Evolutionary conservation across 441 rosid species (phyloP).

Genomic region (Francoa sonchifolia): DNA sequence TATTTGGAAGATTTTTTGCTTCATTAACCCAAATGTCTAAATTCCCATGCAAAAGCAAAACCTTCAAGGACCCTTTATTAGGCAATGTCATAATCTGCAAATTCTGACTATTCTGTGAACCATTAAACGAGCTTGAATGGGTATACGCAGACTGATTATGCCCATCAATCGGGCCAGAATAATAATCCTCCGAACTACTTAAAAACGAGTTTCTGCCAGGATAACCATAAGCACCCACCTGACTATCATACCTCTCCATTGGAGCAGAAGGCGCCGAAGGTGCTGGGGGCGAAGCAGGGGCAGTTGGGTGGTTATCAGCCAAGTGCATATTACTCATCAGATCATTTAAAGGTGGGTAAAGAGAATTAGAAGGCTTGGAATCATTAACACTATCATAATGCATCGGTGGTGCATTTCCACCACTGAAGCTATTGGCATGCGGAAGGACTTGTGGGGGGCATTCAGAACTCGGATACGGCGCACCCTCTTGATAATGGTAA

Average conservation of each 20-base stretch:
- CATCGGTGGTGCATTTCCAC: background rate
- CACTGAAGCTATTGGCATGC: slow-evolving; percentile 21
- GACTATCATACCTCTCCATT: slow-evolving; percentile 22
- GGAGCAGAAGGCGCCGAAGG: slow-evolving; percentile 25
- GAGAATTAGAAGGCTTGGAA: slow-evolving; percentile 9
- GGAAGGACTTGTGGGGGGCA: slow-evolving; percentile 23
- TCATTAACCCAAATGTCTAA: slow-evolving; percentile 53
- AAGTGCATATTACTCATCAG: slow-evolving; percentile 29
- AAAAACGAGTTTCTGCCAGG: slow-evolving; percentile 51
- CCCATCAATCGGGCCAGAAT: too few species aligned
- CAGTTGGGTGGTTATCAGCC: slow-evolving; percentile 22
- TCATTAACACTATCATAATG: slow-evolving; percentile 2
- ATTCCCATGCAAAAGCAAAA: slow-evolving; percentile 40
- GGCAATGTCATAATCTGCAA: slow-evolving; percentile 34
- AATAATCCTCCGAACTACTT: slow-evolving; percentile 31
- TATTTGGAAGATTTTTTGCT: slow-evolving; percentile 50
- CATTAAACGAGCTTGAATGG: slow-evolving; percentile 28
- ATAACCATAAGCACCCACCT: slow-evolving; percentile 37
- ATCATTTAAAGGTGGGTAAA: slow-evolving; percentile 53
- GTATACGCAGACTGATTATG: slow-evolving; percentile 14
- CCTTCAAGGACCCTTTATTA: slow-evolving; percentile 29
- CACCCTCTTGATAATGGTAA: slow-evolving; percentile 26
- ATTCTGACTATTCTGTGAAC: slow-evolving; percentile 40
- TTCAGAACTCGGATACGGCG: slow-evolving; percentile 21
- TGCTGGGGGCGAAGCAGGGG: slow-evolving; percentile 28